Percentiles rank a stretch among this genome's conserved stretches.
Evolutionary conservation across 2,329 filamentous ascomycete species (phyloP).

Genomic region (Cryphonectria nitschkei): DNA sequence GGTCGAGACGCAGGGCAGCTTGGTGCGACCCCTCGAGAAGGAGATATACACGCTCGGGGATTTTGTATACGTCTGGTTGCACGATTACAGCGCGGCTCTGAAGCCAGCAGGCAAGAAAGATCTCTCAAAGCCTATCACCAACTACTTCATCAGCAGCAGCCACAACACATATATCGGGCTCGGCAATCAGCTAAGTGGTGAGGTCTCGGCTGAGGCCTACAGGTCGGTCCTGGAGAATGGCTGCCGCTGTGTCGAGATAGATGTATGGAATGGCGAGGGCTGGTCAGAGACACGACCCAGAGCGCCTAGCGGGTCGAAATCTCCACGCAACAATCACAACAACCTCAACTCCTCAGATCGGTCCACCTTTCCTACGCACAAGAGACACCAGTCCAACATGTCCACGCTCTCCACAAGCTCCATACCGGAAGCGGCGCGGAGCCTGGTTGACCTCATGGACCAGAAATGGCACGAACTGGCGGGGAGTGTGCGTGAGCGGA

Average conservation of each 20-base stretch:
- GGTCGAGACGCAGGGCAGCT: conserved; percentile 52
- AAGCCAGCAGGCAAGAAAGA: conserved; percentile 56
- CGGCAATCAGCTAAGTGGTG: conserved; percentile 82
- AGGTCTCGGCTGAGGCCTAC: conserved; percentile 78
- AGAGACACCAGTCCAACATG: conserved; percentile 50
- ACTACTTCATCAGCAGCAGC: conserved; percentile 93
- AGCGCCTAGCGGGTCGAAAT: conserved; percentile 41
- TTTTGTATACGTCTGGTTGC: conserved; percentile 55
- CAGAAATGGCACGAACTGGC: conserved; percentile 37
- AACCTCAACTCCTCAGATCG: not conserved
- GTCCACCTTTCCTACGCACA: conserved; percentile 42
- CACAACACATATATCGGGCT: conserved; percentile 89
- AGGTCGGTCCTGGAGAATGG: conserved; percentile 73
- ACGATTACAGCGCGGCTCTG: conserved; percentile 47
- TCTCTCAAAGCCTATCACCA: conserved; percentile 70
- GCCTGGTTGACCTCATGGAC: conserved; percentile 42
- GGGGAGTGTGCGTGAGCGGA: conserved; percentile 35
- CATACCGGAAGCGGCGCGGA: conserved; percentile 49
- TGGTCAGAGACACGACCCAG: conserved; percentile 38
- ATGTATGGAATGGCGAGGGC: conserved; percentile 81
- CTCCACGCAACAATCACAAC: conserved; percentile 33
- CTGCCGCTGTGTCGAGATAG: conserved; percentile 91
- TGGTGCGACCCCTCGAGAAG: conserved; percentile 39
- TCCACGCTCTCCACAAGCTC: conserved; percentile 38
- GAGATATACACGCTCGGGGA: conserved; percentile 51